Evolutionary conservation across 116 monocot species (phyloP).

Genomic region (Trichopus zeylanicus): DNA sequence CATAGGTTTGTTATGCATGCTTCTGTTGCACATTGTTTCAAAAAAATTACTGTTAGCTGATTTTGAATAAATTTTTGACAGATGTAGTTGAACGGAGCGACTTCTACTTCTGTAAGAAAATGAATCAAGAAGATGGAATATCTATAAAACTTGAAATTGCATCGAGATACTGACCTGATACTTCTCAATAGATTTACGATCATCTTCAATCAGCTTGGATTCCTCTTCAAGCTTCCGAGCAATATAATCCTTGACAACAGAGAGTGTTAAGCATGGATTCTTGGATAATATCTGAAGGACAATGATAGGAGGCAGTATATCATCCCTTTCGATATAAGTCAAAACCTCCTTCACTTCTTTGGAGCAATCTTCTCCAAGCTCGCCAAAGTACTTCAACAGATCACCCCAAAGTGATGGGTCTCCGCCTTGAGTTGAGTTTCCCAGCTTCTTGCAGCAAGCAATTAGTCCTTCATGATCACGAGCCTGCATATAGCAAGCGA

Average conservation of each 20-base stretch:
- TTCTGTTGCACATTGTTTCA: no score
- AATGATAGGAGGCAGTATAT: constrained; percentile 87
- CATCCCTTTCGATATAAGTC: constrained; percentile 83
- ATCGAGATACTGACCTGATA: constrained; percentile 60
- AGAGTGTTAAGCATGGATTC: constrained; percentile 81
- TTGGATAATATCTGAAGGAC: constrained; percentile 76
- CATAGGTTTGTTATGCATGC: no score
- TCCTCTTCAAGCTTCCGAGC: constrained; percentile 95
- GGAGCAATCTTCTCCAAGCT: constrained; percentile 88
- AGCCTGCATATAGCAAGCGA: constrained; percentile 84
- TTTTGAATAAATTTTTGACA: no score
- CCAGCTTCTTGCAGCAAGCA: constrained; percentile 84
- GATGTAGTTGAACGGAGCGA: no score
- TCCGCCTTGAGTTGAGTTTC: constrained; percentile 73
- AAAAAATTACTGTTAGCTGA: no score
- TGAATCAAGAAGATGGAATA: no score
- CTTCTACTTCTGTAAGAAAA: no score
- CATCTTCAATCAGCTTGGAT: constrained; percentile 86
- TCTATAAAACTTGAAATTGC: not conserved
- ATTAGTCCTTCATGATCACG: constrained; percentile 90
- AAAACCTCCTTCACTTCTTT: constrained; percentile 96
- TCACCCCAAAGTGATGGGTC: constrained; percentile 90
- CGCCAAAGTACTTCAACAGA: constrained; percentile 89
- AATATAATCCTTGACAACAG: constrained; percentile 97
- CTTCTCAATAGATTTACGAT: constrained; percentile 72